Base-by-base conservation (phyloP, 2,329 filamentous ascomycete genomes). In the Aureobasidium sp. region DNA sequence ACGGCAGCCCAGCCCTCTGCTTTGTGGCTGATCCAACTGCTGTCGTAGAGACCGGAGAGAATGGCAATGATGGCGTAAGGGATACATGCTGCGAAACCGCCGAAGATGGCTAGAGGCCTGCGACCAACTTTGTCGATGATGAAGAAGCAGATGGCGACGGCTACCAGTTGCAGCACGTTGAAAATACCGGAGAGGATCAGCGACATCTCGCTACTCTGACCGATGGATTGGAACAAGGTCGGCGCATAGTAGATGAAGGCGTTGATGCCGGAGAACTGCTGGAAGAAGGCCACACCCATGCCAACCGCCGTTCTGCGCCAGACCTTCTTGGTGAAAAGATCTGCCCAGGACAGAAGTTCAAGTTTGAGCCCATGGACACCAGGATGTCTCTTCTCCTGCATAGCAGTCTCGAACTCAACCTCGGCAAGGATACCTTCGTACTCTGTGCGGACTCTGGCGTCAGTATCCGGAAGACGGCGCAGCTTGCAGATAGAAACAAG, bases 61-160 rank as follows among this genome's bases (percentile, higher is more conserved):
- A 57, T 62, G 21, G 68, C 67, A 10, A 75, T 70, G 54, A 68
- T 69, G 11, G 69, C 61, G 54, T 72, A 65, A 10, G 67, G 63
- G 21, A 64, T 60, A 19, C 65, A 67, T 65, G 68, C 69, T 13
- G 58, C 63, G 19, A 69, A 43, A 3, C 65, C 68, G 13, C 71
- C 70, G 4, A 63, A 62, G 6, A 73, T 69, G 3, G 67, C 65
- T 1, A 86, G 78, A 0, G 84, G 82, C 66, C 84, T 85, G 13
- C 84, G 78, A 2, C 84, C 84, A 5, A 84, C 89, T 31, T 79
- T 78, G 66, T 87, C 84, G 60, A 87, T 81, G 69, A 79, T 86
- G 15, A 86, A 74, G 2, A 87, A 82, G 0, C 84, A 80, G 0
- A 84, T 84, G 21, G 86, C 79, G 0, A 84, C 87, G 23, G 80